These are phyloP conservation scores for Pochonia chlamydosporia DNA, from an alignment of 2,329 filamentous ascomycete species.

Conservation along the genomic window DNA sequence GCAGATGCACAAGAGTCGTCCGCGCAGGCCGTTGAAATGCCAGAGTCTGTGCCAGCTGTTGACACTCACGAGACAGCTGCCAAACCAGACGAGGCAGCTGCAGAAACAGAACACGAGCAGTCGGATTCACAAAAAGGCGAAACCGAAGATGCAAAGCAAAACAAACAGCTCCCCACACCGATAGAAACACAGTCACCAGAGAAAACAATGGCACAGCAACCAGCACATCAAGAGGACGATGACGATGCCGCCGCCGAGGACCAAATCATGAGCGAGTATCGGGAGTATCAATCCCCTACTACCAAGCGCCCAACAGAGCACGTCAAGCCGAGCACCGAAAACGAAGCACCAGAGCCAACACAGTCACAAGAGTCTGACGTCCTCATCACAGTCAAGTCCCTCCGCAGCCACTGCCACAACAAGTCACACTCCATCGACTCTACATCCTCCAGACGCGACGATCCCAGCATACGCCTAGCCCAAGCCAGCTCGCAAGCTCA, in stretches of 20 bases:
- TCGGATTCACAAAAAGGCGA: neutral
- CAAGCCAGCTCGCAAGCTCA: conserved; percentile 4
- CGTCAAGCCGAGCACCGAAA: conserved; percentile 8
- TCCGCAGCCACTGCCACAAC: conserved; percentile 23
- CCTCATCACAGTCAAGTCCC: conserved; percentile 21
- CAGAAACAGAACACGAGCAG: neutral
- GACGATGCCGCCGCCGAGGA: conserved; percentile 12
- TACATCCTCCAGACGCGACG: conserved; percentile 14
- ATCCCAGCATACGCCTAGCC: conserved; percentile 25
- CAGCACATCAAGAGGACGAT: conserved; percentile 3
- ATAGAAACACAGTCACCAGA: neutral
- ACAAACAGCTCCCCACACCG: neutral
- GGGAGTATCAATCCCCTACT: conserved; percentile 6
- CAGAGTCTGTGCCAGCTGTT: conserved; percentile 3
- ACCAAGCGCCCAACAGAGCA: neutral
- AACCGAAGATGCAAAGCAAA: neutral
- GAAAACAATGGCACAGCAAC: neutral
- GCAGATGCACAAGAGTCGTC: neutral
- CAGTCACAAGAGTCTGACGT: conserved; percentile 16
- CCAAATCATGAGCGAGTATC: conserved; percentile 16
- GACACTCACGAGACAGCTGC: neutral
- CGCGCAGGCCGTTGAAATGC: conserved; percentile 8
- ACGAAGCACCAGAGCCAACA: neutral
- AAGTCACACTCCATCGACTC: conserved; percentile 17
- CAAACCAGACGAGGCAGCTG: neutral